A percentile compares a stretch with the other conserved stretches of the same genome.
These are phyloP conservation scores for Coemansia sp. DNA, from an alignment of 192 early-diverging fungal species.

Conservation along the genomic window DNA sequence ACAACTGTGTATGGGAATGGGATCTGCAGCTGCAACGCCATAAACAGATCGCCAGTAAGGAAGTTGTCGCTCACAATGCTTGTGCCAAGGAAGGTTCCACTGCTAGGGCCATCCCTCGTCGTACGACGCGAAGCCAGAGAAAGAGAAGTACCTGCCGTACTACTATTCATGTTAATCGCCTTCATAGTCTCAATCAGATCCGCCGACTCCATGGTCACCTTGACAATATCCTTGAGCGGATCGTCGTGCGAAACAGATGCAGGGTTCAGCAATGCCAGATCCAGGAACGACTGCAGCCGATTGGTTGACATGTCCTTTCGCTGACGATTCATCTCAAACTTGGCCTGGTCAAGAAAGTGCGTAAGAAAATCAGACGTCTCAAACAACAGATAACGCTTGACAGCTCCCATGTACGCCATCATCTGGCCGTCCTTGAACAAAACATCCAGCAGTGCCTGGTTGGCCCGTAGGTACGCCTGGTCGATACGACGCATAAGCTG, in stretches of 20 bases:
- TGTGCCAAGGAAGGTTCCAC: slow-evolving; percentile 18
- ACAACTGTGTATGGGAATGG: slow-evolving; percentile 89
- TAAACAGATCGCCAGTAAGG: slow-evolving; percentile 68
- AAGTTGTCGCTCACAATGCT: slow-evolving; percentile 30
- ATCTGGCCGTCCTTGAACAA: slow-evolving; percentile 78
- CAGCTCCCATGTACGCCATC: slow-evolving; percentile 73
- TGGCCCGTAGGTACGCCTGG: slow-evolving; percentile 84
- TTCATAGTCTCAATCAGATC: slow-evolving; percentile 56
- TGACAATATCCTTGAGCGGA: slow-evolving; percentile 84
- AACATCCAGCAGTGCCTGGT: slow-evolving; percentile 76
- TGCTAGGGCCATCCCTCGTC: background rate
- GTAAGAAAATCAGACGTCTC: slow-evolving; percentile 92
- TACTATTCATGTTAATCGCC: slow-evolving; percentile 16
- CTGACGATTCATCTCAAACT: slow-evolving; percentile 50
- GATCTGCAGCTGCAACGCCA: slow-evolving; percentile 80
- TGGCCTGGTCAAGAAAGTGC: slow-evolving; percentile 90
- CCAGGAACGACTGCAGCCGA: slow-evolving; percentile 80
- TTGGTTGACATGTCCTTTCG: slow-evolving; percentile 60
- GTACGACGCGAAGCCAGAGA: slow-evolving; percentile 3
- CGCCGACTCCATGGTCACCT: slow-evolving; percentile 73
- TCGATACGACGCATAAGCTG: slow-evolving; percentile 68
- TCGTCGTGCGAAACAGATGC: slow-evolving; percentile 77
- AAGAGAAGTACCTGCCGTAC: background rate
- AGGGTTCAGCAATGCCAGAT: slow-evolving; percentile 84
- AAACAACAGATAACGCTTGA: slow-evolving; percentile 91